Evolutionary conservation across 2,329 filamentous ascomycete genomes (phyloP), one percentile per base, ranked within the genome.

Genomic region (Phaeosphaeria sp.): DNA sequence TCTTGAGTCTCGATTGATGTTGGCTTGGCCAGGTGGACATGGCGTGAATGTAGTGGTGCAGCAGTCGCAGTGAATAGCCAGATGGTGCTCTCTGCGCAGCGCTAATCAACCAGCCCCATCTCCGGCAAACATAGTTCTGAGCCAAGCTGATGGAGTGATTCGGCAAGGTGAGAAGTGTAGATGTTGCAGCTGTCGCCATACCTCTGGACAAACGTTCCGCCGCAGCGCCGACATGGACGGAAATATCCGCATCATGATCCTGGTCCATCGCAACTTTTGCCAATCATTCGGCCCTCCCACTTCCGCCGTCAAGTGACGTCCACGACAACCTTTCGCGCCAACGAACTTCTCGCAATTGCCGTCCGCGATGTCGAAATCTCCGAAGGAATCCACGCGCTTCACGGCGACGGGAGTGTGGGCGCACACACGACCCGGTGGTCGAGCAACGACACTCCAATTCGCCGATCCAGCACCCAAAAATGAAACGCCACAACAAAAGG

Each of bases 321-420:
- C 57, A 55, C 49, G 57, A 53, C 39, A 55, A 46, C 27, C 30
- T 51, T 15, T 6, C 57, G 40, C 44, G 50, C 45, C 56, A 49
- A 21, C 39, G 43, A 25, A 42, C 50, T 45, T 55, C 53, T 25
- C 49, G 36, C 49, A 46, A 30, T 22, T 54, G 30, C 15, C 57
- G 39, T 22, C 42, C 57, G 76, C 22, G 45, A 82, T 82, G 80
- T 84, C 89, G 59, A 89, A 90, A 74, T 91, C 87, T 79, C 88
- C 91, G 75, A 87, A 86, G 69, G 91, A 93, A 76, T 91, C 91
- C 66, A 95, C 91, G 70, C 89, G 91, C 74, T 95, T 91, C 78
- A 91, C 89, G 17, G 81, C 87, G 24, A 90, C 87, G 18, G 87
- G 84, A 59, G 88, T 88, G 36, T 90, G 92, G 79, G 91, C 90